Evolutionary conservation across 352 stramenopile genomes (phyloP).

Genomic region (Phytopythium oedochilum): DNA sequence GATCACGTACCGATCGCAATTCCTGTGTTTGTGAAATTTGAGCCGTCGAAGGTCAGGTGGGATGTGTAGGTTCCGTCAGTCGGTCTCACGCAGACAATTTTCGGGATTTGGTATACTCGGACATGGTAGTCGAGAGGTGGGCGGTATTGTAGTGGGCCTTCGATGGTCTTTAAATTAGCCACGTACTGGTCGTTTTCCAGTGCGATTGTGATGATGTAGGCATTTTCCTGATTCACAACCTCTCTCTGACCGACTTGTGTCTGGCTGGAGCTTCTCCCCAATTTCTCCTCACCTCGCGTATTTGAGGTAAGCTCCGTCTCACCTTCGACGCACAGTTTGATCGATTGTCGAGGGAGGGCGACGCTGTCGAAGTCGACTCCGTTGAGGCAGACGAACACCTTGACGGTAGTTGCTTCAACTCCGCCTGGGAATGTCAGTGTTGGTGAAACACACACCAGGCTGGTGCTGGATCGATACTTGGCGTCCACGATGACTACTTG

Average conservation of each 20-base stretch:
- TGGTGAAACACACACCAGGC: conserved; percentile 37
- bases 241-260: neutral
- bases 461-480: conserved; percentile 42
- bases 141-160: neutral
- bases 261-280: neutral
- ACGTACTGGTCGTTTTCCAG: conserved; percentile 18
- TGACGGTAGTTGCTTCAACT: conserved; percentile 9
- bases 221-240: neutral
- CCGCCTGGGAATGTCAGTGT: conserved; percentile 8
- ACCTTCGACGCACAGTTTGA: conserved; percentile 1
- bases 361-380: conserved; percentile 64
- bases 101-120: conserved; percentile 41
- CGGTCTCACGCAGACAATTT: conserved; percentile 32
- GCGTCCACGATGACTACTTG: conserved; percentile 37
- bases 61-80: conserved; percentile 66
- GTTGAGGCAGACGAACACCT: conserved; percentile 49
- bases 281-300: neutral
- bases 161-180: conserved; percentile 7
- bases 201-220: neutral
- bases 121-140: conserved; percentile 6
- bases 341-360: conserved; percentile 25
- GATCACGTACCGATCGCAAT: conserved; percentile 42
- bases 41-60: conserved; percentile 42
- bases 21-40: conserved; percentile 47
- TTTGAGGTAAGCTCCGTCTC: neutral